Evolutionary conservation across 345 rosid genomes (phyloP).

Genomic region (Aethionema arabicum): DNA sequence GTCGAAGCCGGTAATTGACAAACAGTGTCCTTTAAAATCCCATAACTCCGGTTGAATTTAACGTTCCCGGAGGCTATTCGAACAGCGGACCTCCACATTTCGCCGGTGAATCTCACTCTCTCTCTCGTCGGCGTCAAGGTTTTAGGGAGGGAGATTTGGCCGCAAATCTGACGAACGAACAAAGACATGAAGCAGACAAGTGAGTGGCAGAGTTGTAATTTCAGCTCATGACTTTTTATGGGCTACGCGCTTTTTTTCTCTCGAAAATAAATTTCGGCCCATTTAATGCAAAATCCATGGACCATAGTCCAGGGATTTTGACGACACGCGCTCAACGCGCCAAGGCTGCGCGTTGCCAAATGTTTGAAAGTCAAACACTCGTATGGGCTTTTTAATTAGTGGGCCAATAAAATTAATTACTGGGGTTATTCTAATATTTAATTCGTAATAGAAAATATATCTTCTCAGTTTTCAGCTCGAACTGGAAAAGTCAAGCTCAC

Average conservation of each 20-base stretch:
- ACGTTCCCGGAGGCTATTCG: conserved; percentile 26
- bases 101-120: conserved; percentile 9
- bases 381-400: too few species aligned
- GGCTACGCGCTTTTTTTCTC: too few species aligned
- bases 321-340: too few species aligned
- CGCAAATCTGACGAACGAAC: conserved; percentile 26
- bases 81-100: conserved; percentile 33
- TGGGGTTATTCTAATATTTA: too few species aligned
- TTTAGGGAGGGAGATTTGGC: conserved; percentile 37
- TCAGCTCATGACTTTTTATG: not conserved
- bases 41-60: conserved; percentile 18
- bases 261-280: conserved; percentile 7
- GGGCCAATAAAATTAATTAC: too few species aligned
- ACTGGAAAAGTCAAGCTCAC: too few species aligned
- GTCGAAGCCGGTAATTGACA: conserved; percentile 27
- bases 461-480: too few species aligned
- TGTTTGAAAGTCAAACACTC: too few species aligned
- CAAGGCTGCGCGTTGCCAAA: too few species aligned
- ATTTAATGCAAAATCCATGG: not conserved
- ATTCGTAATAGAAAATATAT: too few species aligned
- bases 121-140: conserved; percentile 29
- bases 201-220: conserved; percentile 26
- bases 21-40: conserved; percentile 7
- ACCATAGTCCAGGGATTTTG: too few species aligned
- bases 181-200: conserved; percentile 9